phyloP scores from a whole-genome alignment of 495 filamentous ascomycete genomes.

The Tirmania nivea region DNA sequence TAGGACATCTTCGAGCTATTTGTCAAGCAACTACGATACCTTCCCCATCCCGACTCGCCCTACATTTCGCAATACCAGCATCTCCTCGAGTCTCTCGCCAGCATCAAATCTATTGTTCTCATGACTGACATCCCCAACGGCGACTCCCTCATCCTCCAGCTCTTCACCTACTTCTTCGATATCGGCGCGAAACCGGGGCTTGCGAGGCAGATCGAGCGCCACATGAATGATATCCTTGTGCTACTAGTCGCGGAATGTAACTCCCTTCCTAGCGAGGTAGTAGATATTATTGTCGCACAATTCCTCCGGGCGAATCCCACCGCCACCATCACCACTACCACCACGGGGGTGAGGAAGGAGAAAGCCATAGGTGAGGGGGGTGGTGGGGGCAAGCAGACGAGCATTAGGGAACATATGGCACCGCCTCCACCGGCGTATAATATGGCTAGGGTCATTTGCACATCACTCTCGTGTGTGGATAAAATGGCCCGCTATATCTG shows the following conservation, averaged over 20 bases:
- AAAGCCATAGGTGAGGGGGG: constrained; percentile 26
- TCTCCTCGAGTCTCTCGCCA: constrained; percentile 66
- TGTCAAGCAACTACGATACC: constrained; percentile 55
- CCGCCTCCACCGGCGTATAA: constrained; percentile 58
- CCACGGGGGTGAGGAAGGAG: constrained; percentile 29
- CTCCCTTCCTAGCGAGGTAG: constrained; percentile 54
- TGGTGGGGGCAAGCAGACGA: constrained; percentile 38
- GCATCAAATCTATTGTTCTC: constrained; percentile 84
- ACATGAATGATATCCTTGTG: constrained; percentile 69
- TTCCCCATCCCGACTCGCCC: constrained; percentile 69
- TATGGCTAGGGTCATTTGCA: constrained; percentile 89
- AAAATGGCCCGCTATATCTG: constrained; percentile 85
- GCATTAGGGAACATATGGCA: constrained; percentile 18
- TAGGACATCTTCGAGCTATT: constrained; percentile 90
- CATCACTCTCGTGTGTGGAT: constrained; percentile 44
- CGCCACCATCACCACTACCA: constrained; percentile 22
- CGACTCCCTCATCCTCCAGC: constrained; percentile 49
- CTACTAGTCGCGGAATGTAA: constrained; percentile 71
- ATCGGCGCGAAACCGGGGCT: constrained; percentile 44
- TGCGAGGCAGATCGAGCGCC: constrained; percentile 72
- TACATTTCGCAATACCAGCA: constrained; percentile 88
- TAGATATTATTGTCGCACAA: constrained; percentile 90
- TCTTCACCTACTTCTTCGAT: constrained; percentile 81
- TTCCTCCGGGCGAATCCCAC: constrained; percentile 68
- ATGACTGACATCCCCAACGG: constrained; percentile 72